These are phyloP conservation scores for Creolimax fragrantissima DNA, from an alignment of 78 protist genomes.

Conservation along the genomic window DNA sequence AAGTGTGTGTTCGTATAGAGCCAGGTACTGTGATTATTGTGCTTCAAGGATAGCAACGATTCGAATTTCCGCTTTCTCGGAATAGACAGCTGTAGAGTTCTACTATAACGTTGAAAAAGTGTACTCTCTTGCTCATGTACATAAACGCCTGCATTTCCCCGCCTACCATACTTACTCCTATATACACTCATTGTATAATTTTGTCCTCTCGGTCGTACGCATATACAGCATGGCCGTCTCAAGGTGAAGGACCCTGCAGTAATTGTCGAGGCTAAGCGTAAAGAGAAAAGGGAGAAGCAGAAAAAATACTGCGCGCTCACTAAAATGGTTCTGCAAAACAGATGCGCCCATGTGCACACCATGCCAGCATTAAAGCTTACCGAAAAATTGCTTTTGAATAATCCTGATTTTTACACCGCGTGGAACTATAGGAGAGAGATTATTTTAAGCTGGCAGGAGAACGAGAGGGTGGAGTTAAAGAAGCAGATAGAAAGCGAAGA, in stretches of 20 bases:
- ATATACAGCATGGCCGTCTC: background rate
- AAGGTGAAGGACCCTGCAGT: background rate
- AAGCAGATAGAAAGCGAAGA: background rate
- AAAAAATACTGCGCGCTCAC: background rate
- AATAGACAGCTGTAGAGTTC: too few species aligned
- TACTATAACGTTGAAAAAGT: too few species aligned
- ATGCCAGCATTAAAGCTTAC: slow-evolving; percentile 11
- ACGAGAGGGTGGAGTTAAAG: too few species aligned
- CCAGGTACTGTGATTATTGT: too few species aligned
- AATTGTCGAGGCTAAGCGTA: background rate
- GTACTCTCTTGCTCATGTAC: background rate
- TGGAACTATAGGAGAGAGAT: slow-evolving; percentile 74
- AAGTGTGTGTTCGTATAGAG: too few species aligned
- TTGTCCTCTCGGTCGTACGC: background rate
- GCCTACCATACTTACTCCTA: background rate
- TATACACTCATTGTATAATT: background rate
- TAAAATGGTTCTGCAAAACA: background rate
- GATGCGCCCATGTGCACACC: background rate
- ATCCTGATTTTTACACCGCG: slow-evolving; percentile 74
- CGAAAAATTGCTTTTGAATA: slow-evolving; percentile 37
- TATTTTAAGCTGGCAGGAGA: background rate
- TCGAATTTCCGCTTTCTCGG: too few species aligned
- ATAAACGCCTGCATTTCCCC: background rate
- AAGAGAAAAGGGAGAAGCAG: background rate
- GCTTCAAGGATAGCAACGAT: too few species aligned